These are phyloP conservation scores for Picea sitchensis DNA, from an alignment of 75 land plant species.

Conservation along the genomic window DNA sequence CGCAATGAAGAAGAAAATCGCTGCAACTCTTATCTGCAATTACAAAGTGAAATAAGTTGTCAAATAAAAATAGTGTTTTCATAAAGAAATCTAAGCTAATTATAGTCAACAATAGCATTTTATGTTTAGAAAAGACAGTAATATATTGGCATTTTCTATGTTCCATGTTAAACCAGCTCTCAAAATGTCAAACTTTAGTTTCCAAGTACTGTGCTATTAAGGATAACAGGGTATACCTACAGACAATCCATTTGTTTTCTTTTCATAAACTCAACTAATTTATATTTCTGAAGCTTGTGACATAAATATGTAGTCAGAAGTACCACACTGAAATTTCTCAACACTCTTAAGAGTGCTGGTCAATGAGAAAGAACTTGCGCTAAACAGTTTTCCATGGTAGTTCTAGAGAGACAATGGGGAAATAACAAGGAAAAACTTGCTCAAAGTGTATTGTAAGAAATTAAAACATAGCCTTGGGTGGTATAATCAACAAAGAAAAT, in stretches of 20 bases:
- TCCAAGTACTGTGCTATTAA: background rate
- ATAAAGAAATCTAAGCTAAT: background rate
- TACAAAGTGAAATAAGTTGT: background rate
- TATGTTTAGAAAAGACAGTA: background rate
- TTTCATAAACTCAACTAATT: background rate
- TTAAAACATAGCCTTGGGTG: background rate
- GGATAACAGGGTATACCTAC: background rate
- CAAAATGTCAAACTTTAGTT: background rate
- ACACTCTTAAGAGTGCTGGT: too few species aligned
- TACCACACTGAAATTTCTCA: too few species aligned
- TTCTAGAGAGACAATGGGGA: too few species aligned
- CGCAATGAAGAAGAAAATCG: conserved; percentile 62
- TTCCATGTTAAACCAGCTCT: background rate
- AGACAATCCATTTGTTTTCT: background rate
- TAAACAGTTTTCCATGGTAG: too few species aligned
- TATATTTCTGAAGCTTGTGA: background rate
- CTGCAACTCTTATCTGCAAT: conserved; percentile 75
- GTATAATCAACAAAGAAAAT: too few species aligned
- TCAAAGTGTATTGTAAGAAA: background rate
- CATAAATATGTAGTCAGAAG: background rate
- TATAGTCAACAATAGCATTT: background rate
- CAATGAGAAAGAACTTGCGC: too few species aligned
- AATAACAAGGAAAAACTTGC: too few species aligned
- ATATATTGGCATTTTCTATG: background rate
- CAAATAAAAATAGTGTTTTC: background rate